Evolutionary conservation across 495 filamentous ascomycete species (phyloP), one percentile per base, ranked within the genome.

Genomic region (Penicillium ucsense): DNA sequence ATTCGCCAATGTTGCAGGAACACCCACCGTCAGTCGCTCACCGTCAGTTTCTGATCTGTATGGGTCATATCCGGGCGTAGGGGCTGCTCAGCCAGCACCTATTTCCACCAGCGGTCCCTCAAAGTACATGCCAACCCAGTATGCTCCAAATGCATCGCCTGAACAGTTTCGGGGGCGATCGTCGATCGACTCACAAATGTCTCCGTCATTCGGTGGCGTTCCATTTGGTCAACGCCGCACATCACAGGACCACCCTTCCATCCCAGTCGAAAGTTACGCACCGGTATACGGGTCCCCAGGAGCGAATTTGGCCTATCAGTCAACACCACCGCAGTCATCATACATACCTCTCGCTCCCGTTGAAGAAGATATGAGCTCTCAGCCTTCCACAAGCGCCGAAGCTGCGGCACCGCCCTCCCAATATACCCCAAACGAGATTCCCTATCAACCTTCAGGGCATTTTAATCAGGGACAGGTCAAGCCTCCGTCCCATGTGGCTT

Each of bases 1-100:
- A 0, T 97, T 95, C 61, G 80, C 84, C 31, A 84, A 81, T 41
- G 74, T 95, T 38, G 74, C 85, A 11, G 81, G 85, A 35, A 92
- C 88, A 3, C 88, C 90, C 10, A 84, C 78, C 3, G 79, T 95
- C 44, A 96, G 90, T 57, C 83, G 89, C 11, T 79, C 81, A 5
- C 83, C 84, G 4, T 94, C 88, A 1, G 73, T 77, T 33, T 77
- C 79, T 8, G 89, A 95, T 49, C 62, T 95, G 9, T 89, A 95
- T 56, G 82, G 78, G 4, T 75, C 80, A 29, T 77, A 70, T 53
- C 63, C 64, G 36, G 59, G 62, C 42, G 50, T 62, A 36, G 64
- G 59, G 34, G 59, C 60, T 5, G 60, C 60, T 8, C 64, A 65
- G 44, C 60, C 64, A 4, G 57, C 64, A 37, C 55, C 74, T 8